Percentiles rank a stretch among this genome's conserved stretches.
Evolutionary conservation across 345 rosid genomes (phyloP).

Genomic region (Populus deltoides): DNA sequence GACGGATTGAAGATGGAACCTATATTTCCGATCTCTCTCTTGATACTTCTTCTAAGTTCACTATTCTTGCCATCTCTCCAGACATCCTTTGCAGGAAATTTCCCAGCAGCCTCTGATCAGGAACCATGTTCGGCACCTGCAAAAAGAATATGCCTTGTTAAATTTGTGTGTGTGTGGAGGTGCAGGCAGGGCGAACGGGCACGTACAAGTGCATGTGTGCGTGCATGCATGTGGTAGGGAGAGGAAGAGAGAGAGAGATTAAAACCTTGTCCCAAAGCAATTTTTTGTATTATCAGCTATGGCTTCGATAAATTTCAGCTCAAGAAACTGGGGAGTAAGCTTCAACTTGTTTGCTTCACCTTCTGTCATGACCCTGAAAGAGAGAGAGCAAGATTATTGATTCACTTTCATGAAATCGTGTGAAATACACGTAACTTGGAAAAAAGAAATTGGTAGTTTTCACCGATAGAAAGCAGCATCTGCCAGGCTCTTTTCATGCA

Average conservation of each 20-base stretch:
- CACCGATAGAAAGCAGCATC: slow-evolving; percentile 90
- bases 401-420: neutral
- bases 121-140: slow-evolving; percentile 79
- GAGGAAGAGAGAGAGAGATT: neutral
- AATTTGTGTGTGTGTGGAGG: neutral
- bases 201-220: neutral
- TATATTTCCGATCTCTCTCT: neutral
- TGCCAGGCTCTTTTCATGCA: slow-evolving; percentile 71
- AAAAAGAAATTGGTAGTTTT: slow-evolving; percentile 8
- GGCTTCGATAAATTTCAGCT: slow-evolving; percentile 81
- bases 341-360: slow-evolving; percentile 89
- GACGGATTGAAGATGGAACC: neutral
- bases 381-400: slow-evolving; percentile 4
- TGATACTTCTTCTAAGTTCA: slow-evolving; percentile 4
- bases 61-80: slow-evolving; percentile 14
- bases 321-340: slow-evolving; percentile 87
- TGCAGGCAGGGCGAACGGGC: neutral
- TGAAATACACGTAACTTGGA: neutral
- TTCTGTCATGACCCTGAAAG: slow-evolving; percentile 60
- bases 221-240: too few relatives aligned
- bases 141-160: neutral
- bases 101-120: slow-evolving; percentile 85
- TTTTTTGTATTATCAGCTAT: slow-evolving; percentile 82
- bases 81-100: slow-evolving; percentile 54
- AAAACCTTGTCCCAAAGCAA: slow-evolving; percentile 83